phyloP scores from a whole-genome alignment of 2,329 filamentous ascomycete species.

The Chaetomiaceae sp. region DNA sequence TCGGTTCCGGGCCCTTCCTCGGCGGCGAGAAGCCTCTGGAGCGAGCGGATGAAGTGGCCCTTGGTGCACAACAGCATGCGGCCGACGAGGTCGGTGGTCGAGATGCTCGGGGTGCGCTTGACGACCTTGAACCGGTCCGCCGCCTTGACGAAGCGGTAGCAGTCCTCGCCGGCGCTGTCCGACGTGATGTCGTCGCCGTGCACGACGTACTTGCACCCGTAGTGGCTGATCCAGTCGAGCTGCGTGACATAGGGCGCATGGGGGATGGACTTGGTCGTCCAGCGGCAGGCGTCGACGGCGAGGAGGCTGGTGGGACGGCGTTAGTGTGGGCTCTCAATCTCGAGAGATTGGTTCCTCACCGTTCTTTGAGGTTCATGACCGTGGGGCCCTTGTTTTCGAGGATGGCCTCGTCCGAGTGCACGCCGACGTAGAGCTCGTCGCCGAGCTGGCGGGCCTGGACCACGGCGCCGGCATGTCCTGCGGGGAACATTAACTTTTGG shows the following conservation, averaged over 20 bases:
- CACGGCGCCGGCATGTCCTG: conserved; percentile 93
- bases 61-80: conserved; percentile 96
- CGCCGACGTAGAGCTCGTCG: conserved; percentile 80
- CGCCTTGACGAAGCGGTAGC: conserved; percentile 95
- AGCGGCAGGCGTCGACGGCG: conserved; percentile 90
- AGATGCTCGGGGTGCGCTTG: conserved; percentile 92
- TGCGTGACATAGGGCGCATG: conserved; percentile 92
- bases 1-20: conserved; percentile 67
- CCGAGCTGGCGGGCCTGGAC: conserved; percentile 91
- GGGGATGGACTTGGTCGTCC: conserved; percentile 80
- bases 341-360: conserved; percentile 43
- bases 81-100: conserved; percentile 95
- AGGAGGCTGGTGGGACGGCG: conserved; percentile 57
- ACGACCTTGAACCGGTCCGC: conserved; percentile 94
- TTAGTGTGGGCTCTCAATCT: conserved; percentile 3
- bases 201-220: conserved; percentile 91
- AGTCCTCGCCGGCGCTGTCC: conserved; percentile 88
- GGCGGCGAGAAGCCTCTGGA: conserved; percentile 64
- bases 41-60: conserved; percentile 83
- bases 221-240: conserved; percentile 89
- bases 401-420: conserved; percentile 94
- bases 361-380: conserved; percentile 90
- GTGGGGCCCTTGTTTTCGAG: conserved; percentile 96
- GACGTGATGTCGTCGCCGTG: conserved; percentile 97
- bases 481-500: too few relatives aligned